Base-by-base conservation (phyloP, 495 filamentous ascomycete genomes). In the Achaetomiella virescens region DNA sequence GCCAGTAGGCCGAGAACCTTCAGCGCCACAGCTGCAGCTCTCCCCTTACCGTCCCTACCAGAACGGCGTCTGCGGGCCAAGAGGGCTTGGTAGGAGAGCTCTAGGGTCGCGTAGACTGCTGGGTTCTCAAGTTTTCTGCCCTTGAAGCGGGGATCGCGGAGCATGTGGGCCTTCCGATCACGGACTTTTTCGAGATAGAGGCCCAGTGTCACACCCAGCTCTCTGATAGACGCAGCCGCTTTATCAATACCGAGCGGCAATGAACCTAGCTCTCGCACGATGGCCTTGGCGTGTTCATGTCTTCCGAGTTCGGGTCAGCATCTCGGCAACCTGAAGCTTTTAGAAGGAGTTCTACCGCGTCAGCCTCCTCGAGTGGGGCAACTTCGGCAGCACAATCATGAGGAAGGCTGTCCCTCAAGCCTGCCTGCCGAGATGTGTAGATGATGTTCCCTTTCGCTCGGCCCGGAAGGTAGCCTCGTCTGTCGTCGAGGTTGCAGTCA, bases 221-320 rank as follows among this genome's bases (percentile, higher is more conserved):
- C 29, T 21, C 48, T 31, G 12, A 67, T 58, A 17, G 43, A 57
- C 2, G 52, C 58, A 9, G 49, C 65, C 3, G 60, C 60, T 22
- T 61, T 51, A n/a, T 58, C 58, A 17, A 68, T 52, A 3, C 60
- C 65, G 7, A 65, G 55, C 1, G 65, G 62, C 5, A 68, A 47
- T 40, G 24, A 59, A 0, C 55, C 65, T 1, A 68, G 53, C 21
- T 60, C 56, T 5, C 12, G 11, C 0, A 63, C 61, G 14, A 64
- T 59, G 0, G 5, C 25, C 14, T 48, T 2, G 51, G 53, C 3
- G 11, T 5, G 1, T 6, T 2, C 1, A 3, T 27, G 21, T 50
- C 22, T 31, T 29, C 17, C 15, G 17, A 4, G 14, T 20, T 36
- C 8, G 2, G n/a, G 12, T 25, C 10, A n/a, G 18, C 12, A 1